phyloP scores from a whole-genome alignment of 2,329 filamentous ascomycete species.

The Sordariomycetes sp. region DNA sequence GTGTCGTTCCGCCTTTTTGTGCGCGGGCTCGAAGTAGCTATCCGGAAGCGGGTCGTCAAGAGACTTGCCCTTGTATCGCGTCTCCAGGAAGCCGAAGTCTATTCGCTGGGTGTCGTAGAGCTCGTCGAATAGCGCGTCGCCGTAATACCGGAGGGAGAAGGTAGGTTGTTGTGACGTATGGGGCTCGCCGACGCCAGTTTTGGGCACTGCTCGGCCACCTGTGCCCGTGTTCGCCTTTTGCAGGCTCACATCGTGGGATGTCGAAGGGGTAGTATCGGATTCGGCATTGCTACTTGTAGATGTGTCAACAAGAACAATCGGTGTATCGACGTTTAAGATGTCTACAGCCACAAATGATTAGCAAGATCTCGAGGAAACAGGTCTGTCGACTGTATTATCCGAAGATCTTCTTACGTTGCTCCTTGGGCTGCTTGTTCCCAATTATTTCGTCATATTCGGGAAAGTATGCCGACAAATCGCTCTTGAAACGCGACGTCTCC shows the following conservation, averaged over 20 bases:
- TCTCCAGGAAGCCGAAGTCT: constrained; percentile 39
- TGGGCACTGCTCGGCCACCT: not conserved
- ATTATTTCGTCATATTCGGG: constrained; percentile 91
- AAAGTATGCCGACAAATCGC: constrained; percentile 82
- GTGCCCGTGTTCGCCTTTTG: not conserved
- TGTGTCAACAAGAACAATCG: constrained; percentile 55
- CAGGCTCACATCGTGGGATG: not conserved
- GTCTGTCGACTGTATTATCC: constrained; percentile 1
- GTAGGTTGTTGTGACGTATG: not conserved
- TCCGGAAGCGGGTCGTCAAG: constrained; percentile 43
- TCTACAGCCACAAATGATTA: constrained; percentile 25
- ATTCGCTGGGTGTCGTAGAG: constrained; percentile 42
- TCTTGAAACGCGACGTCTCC: constrained; percentile 76
- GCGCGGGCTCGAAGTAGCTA: constrained; percentile 35
- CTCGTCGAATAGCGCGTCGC: constrained; percentile 41
- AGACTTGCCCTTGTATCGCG: constrained; percentile 27
- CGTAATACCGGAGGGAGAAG: constrained; percentile 33
- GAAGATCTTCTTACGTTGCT: constrained; percentile 51
- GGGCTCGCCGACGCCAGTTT: not conserved
- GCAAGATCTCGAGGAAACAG: constrained; percentile 4
- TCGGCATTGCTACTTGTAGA: constrained; percentile 6
- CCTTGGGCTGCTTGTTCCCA: constrained; percentile 60
- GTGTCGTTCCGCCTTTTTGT: constrained; percentile 44
- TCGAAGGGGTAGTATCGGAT: not conserved
- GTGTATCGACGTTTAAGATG: constrained; percentile 57